Evolutionary conservation across 345 rosid genomes (phyloP), one percentile per base, ranked within the genome.

Genomic region (Corchorus olitorius): DNA sequence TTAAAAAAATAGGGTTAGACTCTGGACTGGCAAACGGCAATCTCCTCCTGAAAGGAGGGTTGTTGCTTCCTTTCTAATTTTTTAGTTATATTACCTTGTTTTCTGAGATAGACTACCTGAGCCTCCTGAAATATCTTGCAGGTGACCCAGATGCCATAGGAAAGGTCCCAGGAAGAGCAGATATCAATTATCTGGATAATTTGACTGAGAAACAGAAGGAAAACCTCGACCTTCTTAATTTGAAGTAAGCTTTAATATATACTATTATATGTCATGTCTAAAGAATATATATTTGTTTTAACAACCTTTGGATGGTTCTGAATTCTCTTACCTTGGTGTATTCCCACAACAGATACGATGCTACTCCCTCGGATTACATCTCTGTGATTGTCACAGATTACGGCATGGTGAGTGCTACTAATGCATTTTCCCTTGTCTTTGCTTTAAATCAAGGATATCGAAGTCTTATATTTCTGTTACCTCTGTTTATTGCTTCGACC

Each of bases 371-470:
- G 61, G 93, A 89, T 46, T 92, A 92, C 66, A 80, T 92, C 78
- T 89, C 95, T 2, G 86, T 91, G 91, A 87, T 92, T 63, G 76
- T 92, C 41, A 89, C 97, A 1, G 97, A 92, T 82, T 89, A 90
- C 62, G 95, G 97, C 81, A 89, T 88, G 93, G 97, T 92, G 85
- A 54, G 89, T 81, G 53, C 13, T 11, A 37, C 45, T 33, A n/a
- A 17, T 27, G 33, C 17, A 58, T 69, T 13, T 50, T 50, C 34
- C 45, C 61, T 7, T 16, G 17, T 17, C 27, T 0, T 48, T 14
- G 45, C 8, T 55, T 33, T 16, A 41, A 69, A 50, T 50, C 22
- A 48, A 68, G 39, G 35, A 68, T 49, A 49, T 14, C 1, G 19
- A 15, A 68, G 41, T 27, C 14, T 19, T 3, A 16, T 52, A 58